Conservation (phyloP, 2,329 filamentous ascomycete genomes). For the Chaetomium olivaceum region DNA sequence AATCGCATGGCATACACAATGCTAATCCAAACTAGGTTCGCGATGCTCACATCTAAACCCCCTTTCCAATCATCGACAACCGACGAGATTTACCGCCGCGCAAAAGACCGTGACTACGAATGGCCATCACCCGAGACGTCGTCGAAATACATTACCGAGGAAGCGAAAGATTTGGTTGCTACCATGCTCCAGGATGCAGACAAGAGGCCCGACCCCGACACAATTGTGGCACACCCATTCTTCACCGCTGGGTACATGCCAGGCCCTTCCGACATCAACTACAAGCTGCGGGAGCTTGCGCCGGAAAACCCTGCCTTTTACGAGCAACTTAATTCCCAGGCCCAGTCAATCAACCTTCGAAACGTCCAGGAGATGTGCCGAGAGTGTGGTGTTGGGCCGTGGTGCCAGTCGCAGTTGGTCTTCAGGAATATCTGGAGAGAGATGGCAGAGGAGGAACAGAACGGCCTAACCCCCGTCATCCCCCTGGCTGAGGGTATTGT, state of each 20-base stretch:
- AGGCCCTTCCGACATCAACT: conserved; percentile 57
- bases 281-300: conserved; percentile 57
- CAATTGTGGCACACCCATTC: conserved; percentile 77
- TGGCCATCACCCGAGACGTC: conserved; percentile 70
- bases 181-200: conserved; percentile 75
- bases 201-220: conserved; percentile 71
- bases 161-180: conserved; percentile 76
- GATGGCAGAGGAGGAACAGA: conserved; percentile 67
- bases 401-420: conserved; percentile 47
- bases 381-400: conserved; percentile 61
- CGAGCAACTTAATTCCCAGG: conserved; percentile 46
- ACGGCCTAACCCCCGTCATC: conserved; percentile 63
- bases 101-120: conserved; percentile 71
- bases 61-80: conserved; percentile 92
- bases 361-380: conserved; percentile 60
- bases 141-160: conserved; percentile 69
- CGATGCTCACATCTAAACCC: conserved; percentile 93
- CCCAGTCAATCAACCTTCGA: conserved; percentile 49
- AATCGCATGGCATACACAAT: background rate
- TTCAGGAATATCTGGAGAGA: conserved; percentile 64
- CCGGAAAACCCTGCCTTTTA: conserved; percentile 63
- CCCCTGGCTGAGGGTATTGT: conserved; percentile 63
- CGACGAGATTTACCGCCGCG: conserved; percentile 79
- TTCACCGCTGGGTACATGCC: conserved; percentile 78
- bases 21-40: conserved; percentile 62